These are phyloP conservation scores for Phaeomoniella chlamydospora DNA, from an alignment of 2,329 filamentous ascomycete genomes.

Conservation along the genomic window DNA sequence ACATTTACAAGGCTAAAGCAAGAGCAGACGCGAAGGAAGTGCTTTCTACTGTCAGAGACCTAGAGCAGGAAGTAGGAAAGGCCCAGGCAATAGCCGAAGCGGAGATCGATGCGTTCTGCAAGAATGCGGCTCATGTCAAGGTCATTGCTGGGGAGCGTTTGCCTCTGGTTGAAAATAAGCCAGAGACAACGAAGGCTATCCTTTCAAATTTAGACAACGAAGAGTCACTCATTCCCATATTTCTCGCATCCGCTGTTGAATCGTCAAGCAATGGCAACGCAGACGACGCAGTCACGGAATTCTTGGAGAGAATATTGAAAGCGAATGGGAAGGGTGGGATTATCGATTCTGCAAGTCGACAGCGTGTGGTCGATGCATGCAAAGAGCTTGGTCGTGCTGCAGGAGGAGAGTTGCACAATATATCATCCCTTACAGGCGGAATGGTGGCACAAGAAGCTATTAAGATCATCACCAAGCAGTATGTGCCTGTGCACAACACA, in stretches of 20 bases:
- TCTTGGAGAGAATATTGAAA: slow-evolving; percentile 8
- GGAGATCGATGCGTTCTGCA: slow-evolving; percentile 86
- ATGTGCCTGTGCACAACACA: slow-evolving; percentile 49
- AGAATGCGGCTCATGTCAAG: slow-evolving; percentile 85
- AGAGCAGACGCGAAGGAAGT: slow-evolving; percentile 66
- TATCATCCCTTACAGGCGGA: slow-evolving; percentile 73
- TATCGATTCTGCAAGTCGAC: slow-evolving; percentile 32
- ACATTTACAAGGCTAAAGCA: slow-evolving; percentile 83
- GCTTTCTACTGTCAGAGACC: slow-evolving; percentile 43
- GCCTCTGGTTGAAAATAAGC: slow-evolving; percentile 3
- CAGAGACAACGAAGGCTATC: slow-evolving; percentile 3
- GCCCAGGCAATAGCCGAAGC: slow-evolving; percentile 41
- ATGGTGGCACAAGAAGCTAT: slow-evolving; percentile 96
- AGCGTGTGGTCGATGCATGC: slow-evolving; percentile 39
- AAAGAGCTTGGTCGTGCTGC: slow-evolving; percentile 61
- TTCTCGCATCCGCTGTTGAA: slow-evolving; percentile 39
- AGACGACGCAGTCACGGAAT: slow-evolving; percentile 4
- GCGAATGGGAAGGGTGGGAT: slow-evolving; percentile 27
- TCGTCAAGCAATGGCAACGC: slow-evolving; percentile 17
- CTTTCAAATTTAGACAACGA: background rate
- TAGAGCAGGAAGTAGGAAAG: slow-evolving; percentile 34
- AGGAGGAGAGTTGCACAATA: slow-evolving; percentile 83
- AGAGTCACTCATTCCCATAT: slow-evolving; percentile 48
- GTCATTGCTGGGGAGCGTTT: slow-evolving; percentile 49
- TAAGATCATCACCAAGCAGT: slow-evolving; percentile 58